These are phyloP conservation scores for Yamadazyma scolyti DNA, from an alignment of 805 yeast genomes.

Conservation along the genomic window DNA sequence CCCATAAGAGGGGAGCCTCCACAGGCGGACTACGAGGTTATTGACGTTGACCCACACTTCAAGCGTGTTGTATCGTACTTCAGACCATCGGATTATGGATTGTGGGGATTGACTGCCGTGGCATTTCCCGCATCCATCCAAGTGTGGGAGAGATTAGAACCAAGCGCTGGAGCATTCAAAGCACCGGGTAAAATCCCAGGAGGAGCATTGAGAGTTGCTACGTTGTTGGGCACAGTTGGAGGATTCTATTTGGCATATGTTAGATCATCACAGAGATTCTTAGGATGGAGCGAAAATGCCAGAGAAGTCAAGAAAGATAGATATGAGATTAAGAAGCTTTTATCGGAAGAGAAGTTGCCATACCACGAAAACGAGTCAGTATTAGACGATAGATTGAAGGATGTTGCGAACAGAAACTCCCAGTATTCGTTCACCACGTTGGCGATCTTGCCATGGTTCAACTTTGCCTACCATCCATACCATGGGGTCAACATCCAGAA, in stretches of 20 bases:
- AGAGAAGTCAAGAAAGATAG: conserved; percentile 72
- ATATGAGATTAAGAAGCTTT: conserved; percentile 63
- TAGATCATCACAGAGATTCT: conserved; percentile 65
- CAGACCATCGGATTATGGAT: conserved; percentile 61
- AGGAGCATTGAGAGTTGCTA: conserved; percentile 54
- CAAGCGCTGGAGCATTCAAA: conserved; percentile 38
- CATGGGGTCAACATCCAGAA: conserved; percentile 72
- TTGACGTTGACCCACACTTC: conserved; percentile 80
- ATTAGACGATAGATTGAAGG: conserved; percentile 67
- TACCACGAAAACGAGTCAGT: conserved; percentile 55
- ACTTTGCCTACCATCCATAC: conserved; percentile 73
- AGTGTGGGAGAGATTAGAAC: conserved; percentile 42
- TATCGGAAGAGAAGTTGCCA: conserved; percentile 63
- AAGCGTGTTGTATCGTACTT: conserved; percentile 67
- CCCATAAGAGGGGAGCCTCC: conserved; percentile 40
- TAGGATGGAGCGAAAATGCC: conserved; percentile 72
- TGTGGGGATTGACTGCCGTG: conserved; percentile 41
- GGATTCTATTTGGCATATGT: conserved; percentile 74
- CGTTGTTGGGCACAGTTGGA: conserved; percentile 61
- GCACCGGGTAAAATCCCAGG: conserved; percentile 52
- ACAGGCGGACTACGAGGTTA: conserved; percentile 43
- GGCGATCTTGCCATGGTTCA: conserved; percentile 76
- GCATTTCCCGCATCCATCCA: conserved; percentile 40
- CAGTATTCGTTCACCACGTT: conserved; percentile 61
- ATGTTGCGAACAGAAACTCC: conserved; percentile 73